Conservation (phyloP, 1,284 basidiomycete species). For the Austroboletus novae-zelandiae region DNA sequence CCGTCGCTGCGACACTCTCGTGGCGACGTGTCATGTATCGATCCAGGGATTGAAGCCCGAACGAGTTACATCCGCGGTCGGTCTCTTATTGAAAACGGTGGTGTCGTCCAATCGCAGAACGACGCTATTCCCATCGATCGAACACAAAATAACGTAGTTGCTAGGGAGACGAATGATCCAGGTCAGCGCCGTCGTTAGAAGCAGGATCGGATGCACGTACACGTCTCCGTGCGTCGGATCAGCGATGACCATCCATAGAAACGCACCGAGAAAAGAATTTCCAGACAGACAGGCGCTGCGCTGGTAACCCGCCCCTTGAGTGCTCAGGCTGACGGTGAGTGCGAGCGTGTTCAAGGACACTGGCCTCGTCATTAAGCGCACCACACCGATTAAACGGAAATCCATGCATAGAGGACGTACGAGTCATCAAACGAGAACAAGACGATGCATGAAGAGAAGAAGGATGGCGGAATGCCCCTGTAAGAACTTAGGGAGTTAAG, state of each 20-base stretch:
- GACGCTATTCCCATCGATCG: slow-evolving; percentile 42
- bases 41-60: slow-evolving; percentile 32
- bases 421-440: too few species aligned
- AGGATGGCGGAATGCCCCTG: too few species aligned
- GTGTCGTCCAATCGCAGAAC: slow-evolving; percentile 36
- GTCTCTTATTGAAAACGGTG: slow-evolving; percentile 20
- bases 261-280: slow-evolving; percentile 38
- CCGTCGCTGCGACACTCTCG: slow-evolving; percentile 18
- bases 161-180: slow-evolving; percentile 24
- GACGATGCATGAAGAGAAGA: too few species aligned
- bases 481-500: too few species aligned
- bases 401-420: too few species aligned
- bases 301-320: slow-evolving; percentile 4
- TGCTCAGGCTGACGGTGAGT: too few species aligned
- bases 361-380: too few species aligned
- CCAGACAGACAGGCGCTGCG: slow-evolving; percentile 34
- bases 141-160: slow-evolving; percentile 53
- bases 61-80: slow-evolving; percentile 34
- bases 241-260: slow-evolving; percentile 39
- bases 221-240: slow-evolving; percentile 48
- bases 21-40: slow-evolving; percentile 33
- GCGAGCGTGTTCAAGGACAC: too few species aligned
- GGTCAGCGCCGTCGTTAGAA: background rate
- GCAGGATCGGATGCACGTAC: slow-evolving; percentile 23
- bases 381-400: too few species aligned